A percentile compares a stretch with the other conserved stretches of the same genome.
phyloP scores from a whole-genome alignment of 768 basidiomycete genomes.

The Boletus rubescentipes region DNA sequence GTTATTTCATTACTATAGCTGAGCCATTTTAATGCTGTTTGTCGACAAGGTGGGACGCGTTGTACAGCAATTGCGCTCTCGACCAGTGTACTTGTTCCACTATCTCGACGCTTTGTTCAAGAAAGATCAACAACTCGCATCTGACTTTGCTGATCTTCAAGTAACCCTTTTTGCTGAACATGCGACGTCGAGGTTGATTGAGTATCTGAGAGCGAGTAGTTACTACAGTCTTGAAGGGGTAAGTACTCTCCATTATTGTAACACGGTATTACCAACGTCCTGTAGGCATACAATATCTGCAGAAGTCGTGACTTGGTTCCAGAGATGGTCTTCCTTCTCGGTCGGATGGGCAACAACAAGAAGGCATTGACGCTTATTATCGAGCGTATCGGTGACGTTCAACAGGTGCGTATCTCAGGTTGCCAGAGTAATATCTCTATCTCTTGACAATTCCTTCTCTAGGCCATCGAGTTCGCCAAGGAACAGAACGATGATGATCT shows the following conservation, averaged over 20 bases:
- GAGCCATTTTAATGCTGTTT: background rate
- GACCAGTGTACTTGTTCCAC: constrained; percentile 83
- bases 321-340: constrained; percentile 97
- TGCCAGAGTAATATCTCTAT: background rate
- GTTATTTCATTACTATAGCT: constrained; percentile 22
- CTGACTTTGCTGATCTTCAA: constrained; percentile 84
- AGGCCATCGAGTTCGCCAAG: constrained; percentile 98
- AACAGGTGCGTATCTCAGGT: constrained; percentile 53
- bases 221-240: constrained; percentile 90
- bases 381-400: constrained; percentile 89
- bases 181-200: constrained; percentile 74
- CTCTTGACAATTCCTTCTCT: background rate
- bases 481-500: constrained; percentile 96
- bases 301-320: constrained; percentile 82
- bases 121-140: constrained; percentile 78
- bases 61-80: constrained; percentile 76
- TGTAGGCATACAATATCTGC: constrained; percentile 83
- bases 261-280: background rate
- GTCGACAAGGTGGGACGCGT: constrained; percentile 75
- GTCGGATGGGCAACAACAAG: constrained; percentile 98
- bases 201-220: constrained; percentile 87
- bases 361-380: constrained; percentile 93
- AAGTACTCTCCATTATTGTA: background rate
- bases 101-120: constrained; percentile 90
- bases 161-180: constrained; percentile 92